These are phyloP conservation scores for Eimeria mitis DNA, from an alignment of 169 alveolate species.

Conservation along the genomic window DNA sequence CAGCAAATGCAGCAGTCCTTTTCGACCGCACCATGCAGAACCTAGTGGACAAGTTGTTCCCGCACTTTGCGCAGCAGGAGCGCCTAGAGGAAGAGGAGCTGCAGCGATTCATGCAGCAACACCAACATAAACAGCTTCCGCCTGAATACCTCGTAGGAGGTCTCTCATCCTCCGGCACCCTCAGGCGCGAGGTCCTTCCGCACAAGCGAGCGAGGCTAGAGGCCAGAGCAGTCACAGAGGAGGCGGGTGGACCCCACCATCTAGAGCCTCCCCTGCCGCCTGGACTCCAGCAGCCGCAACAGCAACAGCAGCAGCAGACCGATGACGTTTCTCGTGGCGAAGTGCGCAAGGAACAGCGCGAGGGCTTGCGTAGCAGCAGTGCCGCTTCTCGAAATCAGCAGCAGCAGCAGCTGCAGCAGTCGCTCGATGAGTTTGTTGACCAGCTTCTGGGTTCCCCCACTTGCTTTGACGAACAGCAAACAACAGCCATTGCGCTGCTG, in stretches of 20 bases:
- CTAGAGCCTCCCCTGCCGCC: conserved; percentile 34
- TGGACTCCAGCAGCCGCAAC: conserved; percentile 4
- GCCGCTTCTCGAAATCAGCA: not conserved
- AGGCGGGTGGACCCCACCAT: conserved; percentile 29
- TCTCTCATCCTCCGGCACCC: not conserved
- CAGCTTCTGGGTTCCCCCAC: conserved; percentile 49
- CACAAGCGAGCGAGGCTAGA: conserved; percentile 57
- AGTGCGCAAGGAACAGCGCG: conserved; percentile 1
- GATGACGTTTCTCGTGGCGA: not conserved
- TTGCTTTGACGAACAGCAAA: conserved; percentile 71
- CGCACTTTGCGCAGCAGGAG: conserved; percentile 84
- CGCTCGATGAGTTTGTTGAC: conserved; percentile 61
- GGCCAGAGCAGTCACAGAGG: conserved; percentile 47
- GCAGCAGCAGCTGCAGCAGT: conserved; percentile 64
- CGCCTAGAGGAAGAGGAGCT: conserved; percentile 77
- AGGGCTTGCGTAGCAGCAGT: conserved; percentile 49
- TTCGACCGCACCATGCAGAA: conserved; percentile 86
- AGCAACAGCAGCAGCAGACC: conserved; percentile 5
- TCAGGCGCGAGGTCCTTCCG: conserved; percentile 50
- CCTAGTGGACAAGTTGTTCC: conserved; percentile 86
- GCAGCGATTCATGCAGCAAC: conserved; percentile 66
- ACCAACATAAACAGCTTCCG: conserved; percentile 57
- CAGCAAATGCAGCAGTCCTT: conserved; percentile 74
- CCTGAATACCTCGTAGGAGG: conserved; percentile 56
- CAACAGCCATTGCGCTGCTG: conserved; percentile 75